Base-by-base conservation (phyloP, 345 rosid genomes). In the Isatis tinctoria region DNA sequence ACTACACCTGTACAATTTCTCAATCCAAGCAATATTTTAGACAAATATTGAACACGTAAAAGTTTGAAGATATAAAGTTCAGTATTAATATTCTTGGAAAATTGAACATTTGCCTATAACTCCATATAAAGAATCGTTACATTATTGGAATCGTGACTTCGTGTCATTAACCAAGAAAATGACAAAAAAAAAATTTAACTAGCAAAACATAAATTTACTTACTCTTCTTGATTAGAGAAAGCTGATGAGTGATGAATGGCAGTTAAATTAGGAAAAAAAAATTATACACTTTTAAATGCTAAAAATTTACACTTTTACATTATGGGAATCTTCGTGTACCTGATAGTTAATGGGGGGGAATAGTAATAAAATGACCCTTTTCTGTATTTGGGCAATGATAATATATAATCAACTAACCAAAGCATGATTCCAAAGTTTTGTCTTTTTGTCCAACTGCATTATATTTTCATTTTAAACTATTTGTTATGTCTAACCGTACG, bases 381-480 rank as follows among this genome's bases (percentile, higher is more conserved):
- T 64, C 11, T 54, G 7, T 17, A 47, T 62, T 64, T 65, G 57
- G 64, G 36, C 20, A 52, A 54, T 64, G 28, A 22, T 58, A 64
- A 17, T 39, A 61, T 63, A 65, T 74, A 74, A 66, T 57, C 60
- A 57, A 66, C 51, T 74, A 56, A 74, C 40, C 40, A 74, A 66
- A 66, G 72, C 22, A 65, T 65, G 65, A 74, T 74, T 65, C 72
- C 58, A 54, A 56, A 35, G 28, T 65, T 65, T 56, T 16, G 44
- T 74, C 77, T 65, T 74, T 73, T 74, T 74, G 78, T 66, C 78
- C 72, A 74, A 52, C 67, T 43, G 45, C 59, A 44, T 44, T 43
- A 63, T 11, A 32, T 41, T 43, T n/a, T 10, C 11, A 14, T n/a
- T 63, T n/a, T n/a, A n/a, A 37, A 14, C 6, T 10, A 8, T 14